Conservation (phyloP, 2,329 filamentous ascomycete genomes). For the Cryphonectria japonica region DNA sequence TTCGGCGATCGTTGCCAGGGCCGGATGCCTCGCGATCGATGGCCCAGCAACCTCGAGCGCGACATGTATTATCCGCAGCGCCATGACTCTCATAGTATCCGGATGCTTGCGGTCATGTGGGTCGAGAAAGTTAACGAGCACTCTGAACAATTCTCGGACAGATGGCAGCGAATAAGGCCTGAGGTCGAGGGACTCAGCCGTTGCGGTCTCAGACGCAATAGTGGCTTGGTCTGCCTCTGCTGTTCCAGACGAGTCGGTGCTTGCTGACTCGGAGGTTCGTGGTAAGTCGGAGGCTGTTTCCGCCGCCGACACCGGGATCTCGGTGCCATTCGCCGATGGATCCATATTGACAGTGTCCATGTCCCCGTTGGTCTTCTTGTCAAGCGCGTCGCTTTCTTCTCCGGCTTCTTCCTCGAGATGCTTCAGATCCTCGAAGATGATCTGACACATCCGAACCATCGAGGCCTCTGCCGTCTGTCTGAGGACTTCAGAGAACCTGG, state of each 20-base stretch:
- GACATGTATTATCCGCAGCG: constrained; percentile 93
- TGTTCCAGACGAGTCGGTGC: constrained; percentile 34
- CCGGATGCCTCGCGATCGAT: constrained; percentile 90
- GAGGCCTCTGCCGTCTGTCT: constrained; percentile 91
- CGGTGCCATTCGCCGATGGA: constrained; percentile 67
- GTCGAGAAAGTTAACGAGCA: constrained; percentile 90
- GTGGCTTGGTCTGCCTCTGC: constrained; percentile 30
- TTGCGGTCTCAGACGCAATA: constrained; percentile 25
- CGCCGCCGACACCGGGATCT: constrained; percentile 32
- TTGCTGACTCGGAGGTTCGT: constrained; percentile 47
- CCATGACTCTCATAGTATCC: constrained; percentile 96
- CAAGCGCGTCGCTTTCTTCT: constrained; percentile 66
- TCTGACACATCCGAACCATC: constrained; percentile 99
- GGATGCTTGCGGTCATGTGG: constrained; percentile 92
- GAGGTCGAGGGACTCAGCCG: constrained; percentile 59
- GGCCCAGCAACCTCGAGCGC: constrained; percentile 95
- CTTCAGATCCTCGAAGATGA: constrained; percentile 93
- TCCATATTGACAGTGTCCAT: constrained; percentile 84
- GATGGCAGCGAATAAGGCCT: constrained; percentile 93
- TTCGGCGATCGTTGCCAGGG: constrained; percentile 83
- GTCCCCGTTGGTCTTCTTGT: constrained; percentile 68
- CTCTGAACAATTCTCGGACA: constrained; percentile 90
- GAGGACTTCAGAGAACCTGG: constrained; percentile 86
- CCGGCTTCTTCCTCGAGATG: constrained; percentile 78
- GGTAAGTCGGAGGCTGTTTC: constrained; percentile 32